These are phyloP conservation scores for Isoetes taiwanensis DNA, from an alignment of 75 land plant genomes.

Conservation along the genomic window DNA sequence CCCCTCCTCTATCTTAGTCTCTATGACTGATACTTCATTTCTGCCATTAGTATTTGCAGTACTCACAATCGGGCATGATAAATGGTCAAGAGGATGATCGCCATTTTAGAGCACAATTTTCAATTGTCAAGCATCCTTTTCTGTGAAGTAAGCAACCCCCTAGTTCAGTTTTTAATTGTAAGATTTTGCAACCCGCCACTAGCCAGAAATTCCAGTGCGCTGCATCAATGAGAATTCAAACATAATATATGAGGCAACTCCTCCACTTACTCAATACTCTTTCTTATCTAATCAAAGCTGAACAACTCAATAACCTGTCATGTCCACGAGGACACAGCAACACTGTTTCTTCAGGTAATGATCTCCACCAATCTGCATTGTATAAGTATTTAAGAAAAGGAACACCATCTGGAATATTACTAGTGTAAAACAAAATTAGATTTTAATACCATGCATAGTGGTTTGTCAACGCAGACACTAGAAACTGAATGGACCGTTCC, in stretches of 20 bases:
- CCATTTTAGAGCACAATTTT: slow-evolving; percentile 67
- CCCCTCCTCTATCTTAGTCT: slow-evolving; percentile 87
- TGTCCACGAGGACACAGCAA: slow-evolving; percentile 67
- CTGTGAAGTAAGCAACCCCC: slow-evolving; percentile 92
- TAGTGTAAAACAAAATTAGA: background rate
- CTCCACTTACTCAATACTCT: background rate
- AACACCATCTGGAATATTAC: slow-evolving; percentile 3
- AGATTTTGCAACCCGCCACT: slow-evolving; percentile 77
- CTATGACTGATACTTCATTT: slow-evolving; percentile 48
- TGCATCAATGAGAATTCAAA: slow-evolving; percentile 35
- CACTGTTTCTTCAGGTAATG: slow-evolving; percentile 76
- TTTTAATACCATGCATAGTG: slow-evolving; percentile 69
- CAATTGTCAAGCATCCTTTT: slow-evolving; percentile 68
- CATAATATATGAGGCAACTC: background rate
- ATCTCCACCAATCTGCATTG: slow-evolving; percentile 81
- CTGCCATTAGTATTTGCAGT: slow-evolving; percentile 43
- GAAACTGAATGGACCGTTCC: slow-evolving; percentile 51
- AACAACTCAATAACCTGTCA: slow-evolving; percentile 46
- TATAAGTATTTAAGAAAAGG: background rate
- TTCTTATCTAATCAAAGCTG: background rate
- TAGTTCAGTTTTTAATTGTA: slow-evolving; percentile 79
- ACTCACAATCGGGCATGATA: slow-evolving; percentile 74
- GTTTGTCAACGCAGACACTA: slow-evolving; percentile 75
- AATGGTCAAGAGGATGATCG: slow-evolving; percentile 73
- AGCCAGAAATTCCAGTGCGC: slow-evolving; percentile 82